These are phyloP conservation scores for Pleurotus tuber-regium DNA, from an alignment of 768 basidiomycete species.

Conservation along the genomic window DNA sequence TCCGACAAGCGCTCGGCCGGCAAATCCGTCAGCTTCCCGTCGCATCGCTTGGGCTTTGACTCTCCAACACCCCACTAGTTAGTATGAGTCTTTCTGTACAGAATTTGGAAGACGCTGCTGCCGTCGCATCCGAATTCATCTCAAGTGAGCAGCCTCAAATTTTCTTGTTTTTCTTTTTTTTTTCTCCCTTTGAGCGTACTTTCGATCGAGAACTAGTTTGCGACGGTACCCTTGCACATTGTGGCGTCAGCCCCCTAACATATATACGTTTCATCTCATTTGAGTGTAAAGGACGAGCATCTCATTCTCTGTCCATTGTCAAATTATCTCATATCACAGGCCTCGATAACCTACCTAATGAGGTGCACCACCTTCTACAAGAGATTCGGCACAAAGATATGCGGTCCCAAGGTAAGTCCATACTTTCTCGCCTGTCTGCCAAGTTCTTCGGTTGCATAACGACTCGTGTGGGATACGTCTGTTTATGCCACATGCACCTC, in stretches of 20 bases:
- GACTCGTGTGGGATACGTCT: neutral
- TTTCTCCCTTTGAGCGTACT: neutral
- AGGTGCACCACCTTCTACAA: constrained; percentile 43
- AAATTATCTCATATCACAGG: constrained; percentile 24
- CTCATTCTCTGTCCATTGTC: neutral
- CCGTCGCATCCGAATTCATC: constrained; percentile 42
- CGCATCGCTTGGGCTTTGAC: neutral
- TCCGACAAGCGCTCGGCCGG: neutral
- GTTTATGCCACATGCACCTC: neutral
- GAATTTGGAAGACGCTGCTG: constrained; percentile 42
- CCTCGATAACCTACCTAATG: constrained; percentile 44
- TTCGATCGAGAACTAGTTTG: neutral
- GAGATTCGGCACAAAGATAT: constrained; percentile 43
- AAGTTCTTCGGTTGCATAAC: neutral
- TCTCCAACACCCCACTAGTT: neutral
- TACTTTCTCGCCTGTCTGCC: neutral
- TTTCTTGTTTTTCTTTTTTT: neutral
- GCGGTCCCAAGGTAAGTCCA: constrained; percentile 31
- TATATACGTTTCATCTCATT: constrained; percentile 2
- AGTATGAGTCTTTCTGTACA: constrained; percentile 17
- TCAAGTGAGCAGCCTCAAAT: constrained; percentile 32
- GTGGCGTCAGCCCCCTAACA: neutral
- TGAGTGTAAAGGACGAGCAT: too few relatives aligned
- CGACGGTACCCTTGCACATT: neutral
- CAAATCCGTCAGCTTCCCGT: constrained; percentile 1